phyloP scores from a whole-genome alignment of 164 flowering plant genomes.

The Kalanchoe fedtschenkoi region DNA sequence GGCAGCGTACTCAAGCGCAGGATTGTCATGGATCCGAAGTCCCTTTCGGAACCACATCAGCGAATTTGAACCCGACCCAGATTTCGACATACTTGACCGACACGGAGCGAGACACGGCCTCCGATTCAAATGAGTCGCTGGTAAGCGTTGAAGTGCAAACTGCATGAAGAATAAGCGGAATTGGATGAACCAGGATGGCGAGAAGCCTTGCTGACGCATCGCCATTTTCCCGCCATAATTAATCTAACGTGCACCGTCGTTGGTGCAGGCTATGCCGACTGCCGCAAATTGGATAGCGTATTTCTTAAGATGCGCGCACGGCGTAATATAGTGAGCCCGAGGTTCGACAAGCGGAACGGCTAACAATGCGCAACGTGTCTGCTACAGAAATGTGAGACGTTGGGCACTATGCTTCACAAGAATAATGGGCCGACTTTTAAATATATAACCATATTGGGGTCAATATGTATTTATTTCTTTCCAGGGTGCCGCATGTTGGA shows the following conservation, averaged over 20 bases:
- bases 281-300: not conserved
- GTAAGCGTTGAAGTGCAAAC: not conserved
- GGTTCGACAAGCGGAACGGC: not conserved
- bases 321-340: not conserved
- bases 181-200: not conserved
- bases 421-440: too few species aligned
- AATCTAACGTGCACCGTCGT: not conserved
- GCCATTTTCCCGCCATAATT: slow-evolving; percentile 2
- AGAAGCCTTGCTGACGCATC: not conserved
- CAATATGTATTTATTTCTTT: not conserved
- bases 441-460: too few species aligned
- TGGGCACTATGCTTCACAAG: not conserved
- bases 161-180: not conserved
- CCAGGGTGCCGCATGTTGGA: not conserved
- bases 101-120: not conserved
- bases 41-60: slow-evolving; percentile 92
- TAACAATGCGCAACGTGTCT: not conserved
- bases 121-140: not conserved
- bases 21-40: slow-evolving; percentile 84
- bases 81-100: not conserved
- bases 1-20: slow-evolving; percentile 62
- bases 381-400: not conserved
- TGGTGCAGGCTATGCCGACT: not conserved
- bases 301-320: not conserved
- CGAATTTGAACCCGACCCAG: slow-evolving; percentile 20